Evolutionary conservation across 2,329 filamentous ascomycete genomes (phyloP), one percentile per base, ranked within the genome.

Genomic region (Aspergillus proliferans): DNA sequence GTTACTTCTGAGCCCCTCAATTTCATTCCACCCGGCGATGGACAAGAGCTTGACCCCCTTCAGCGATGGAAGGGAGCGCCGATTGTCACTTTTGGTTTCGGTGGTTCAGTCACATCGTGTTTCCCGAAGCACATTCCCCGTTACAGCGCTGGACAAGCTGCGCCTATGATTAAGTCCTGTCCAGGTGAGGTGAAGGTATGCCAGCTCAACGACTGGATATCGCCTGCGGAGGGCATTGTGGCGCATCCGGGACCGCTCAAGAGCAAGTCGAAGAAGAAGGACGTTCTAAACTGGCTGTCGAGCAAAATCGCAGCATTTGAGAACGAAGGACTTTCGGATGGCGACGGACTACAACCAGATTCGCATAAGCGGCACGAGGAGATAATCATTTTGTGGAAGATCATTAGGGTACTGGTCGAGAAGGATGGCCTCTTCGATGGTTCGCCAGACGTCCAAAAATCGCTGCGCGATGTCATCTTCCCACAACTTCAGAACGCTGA

Each of bases 221-320:
- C 87, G 4, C 73, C 90, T 7, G 75, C 82, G 21, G 88, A 93
- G 30, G 80, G 84, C 2, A 73, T 93, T 44, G 79, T 82, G 15
- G 89, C 85, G 58, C 97, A 97, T 61, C 93, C 93, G 0, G 93
- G 93, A 0, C 93, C 94, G 3, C 73, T 98, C 24, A 90, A 86
- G 67, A 80, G 84, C 38, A 97, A 96, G 65, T 83, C 85, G 1
- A 97, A 95, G 76, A 98, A 98, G 77, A 98, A 97, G 73, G 92
- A 98, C 47, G 81, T 89, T 0, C 59, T 91, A 40, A 70, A 82
- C 2, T 98, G 94, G 93, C 76, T 98, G 41, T 80, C 78, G 4
- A 75, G 79, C 51, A 88, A 85, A 46, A 92, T 97, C 48, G 84
- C 88, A 34, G 73, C 74, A 1, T 71, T 96, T 33, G 88, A 94